Evolutionary conservation across 495 filamentous ascomycete genomes (phyloP), one percentile per base, ranked within the genome.

Genomic region (Daldinia concentrica): DNA sequence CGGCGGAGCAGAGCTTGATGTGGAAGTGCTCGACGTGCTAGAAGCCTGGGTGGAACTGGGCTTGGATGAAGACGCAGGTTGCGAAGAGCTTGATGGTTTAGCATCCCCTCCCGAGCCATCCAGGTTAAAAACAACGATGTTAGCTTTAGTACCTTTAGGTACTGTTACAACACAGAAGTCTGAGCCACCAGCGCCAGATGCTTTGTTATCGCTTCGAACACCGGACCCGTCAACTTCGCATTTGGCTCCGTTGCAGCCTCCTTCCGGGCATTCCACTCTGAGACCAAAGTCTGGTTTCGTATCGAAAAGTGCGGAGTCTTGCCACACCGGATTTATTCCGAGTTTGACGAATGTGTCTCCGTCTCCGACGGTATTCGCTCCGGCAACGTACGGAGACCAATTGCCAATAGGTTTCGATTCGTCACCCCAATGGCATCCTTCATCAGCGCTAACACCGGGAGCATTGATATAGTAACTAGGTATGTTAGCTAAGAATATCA

Each of bases 121-220:
- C 3, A 80, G 72, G 73, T 81, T 83, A 58, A 79, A 83, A 30
- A 93, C 88, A 37, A 92, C 88, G 70, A 93, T 86, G 65, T 88
- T 90, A 56, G 91, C 92, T 58, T 82, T 87, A 48, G 77, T 73
- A 52, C 92, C 92, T 65, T 86, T 86, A 36, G 90, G 89, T 17
- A 94, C 87, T 39, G 91, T 93, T 12, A 93, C 92, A 59, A 93
- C 91, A 74, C 92, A 95, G 77, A 92, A 93, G 37, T 84, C 81
- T n/a, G 86, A 90, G 68, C 86, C 90, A 22, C 90, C 91, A 30
- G 90, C 91, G 50, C 92, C 91, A 27, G 79, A 79, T 50, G 84
- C 76, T 62, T 81, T 77, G 24, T 80, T 82, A 55, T 90, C 85
- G 74, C 91, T 88, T 63, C 88, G 87, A 54, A 94, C 85, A 29